A percentile compares a stretch with the other conserved stretches of the same genome.
Evolutionary conservation across 345 rosid genomes (phyloP).

Genomic region (Linum lewisii): DNA sequence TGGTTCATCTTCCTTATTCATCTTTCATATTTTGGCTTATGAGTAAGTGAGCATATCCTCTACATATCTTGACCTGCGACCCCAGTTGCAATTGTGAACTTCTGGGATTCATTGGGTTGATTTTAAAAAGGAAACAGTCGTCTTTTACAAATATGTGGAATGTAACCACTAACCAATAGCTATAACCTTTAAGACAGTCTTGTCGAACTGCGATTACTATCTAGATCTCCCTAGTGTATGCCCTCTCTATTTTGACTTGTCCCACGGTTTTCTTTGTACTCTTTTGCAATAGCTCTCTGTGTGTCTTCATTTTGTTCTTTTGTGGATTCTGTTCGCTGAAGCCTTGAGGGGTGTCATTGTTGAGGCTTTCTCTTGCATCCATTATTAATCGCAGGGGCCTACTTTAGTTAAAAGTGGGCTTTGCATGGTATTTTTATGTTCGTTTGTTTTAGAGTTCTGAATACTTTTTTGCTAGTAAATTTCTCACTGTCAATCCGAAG

Average conservation of each 20-base stretch:
- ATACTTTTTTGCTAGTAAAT: neutral
- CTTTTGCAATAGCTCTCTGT: no score
- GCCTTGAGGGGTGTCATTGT: no score
- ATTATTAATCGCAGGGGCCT: no score
- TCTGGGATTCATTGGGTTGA: neutral
- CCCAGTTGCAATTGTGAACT: neutral
- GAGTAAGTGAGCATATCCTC: neutral
- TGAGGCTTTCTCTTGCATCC: no score
- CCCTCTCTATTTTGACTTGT: no score
- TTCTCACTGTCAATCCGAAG: constrained; percentile 13
- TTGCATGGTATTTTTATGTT: neutral
- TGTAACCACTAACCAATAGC: neutral
- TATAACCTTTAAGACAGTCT: neutral
- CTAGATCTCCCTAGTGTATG: no score
- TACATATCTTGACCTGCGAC: neutral
- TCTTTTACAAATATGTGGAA: no score
- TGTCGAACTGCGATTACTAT: no score
- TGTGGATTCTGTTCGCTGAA: no score
- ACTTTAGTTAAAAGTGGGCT: no score
- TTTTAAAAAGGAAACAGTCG: neutral
- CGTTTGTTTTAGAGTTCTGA: constrained; percentile 10
- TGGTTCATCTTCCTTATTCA: neutral
- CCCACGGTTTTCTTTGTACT: no score
- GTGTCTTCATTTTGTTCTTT: no score
- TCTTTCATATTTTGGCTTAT: neutral